Evolutionary conservation across 1,139 yeast genomes (phyloP).

Genomic region (Protomyces inundatus): DNA sequence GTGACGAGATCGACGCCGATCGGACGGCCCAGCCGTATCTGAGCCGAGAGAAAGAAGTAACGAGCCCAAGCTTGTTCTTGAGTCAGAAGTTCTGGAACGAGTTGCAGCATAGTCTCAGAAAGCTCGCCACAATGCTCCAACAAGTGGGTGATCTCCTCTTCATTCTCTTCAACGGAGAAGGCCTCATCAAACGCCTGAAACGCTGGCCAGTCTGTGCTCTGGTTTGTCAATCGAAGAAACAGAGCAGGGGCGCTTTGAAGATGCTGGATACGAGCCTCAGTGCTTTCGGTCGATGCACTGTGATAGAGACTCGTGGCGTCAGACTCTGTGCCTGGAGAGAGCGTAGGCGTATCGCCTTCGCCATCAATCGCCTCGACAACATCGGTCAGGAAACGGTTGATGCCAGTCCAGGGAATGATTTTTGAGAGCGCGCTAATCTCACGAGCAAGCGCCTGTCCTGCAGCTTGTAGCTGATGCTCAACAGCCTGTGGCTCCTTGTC

Average conservation of each 20-base stretch:
- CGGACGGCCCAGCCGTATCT: neutral
- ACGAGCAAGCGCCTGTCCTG: neutral
- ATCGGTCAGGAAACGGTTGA: neutral
- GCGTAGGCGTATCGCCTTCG: neutral
- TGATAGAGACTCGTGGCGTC: neutral
- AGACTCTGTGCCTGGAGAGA: neutral
- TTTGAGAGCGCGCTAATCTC: neutral
- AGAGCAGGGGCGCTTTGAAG: neutral
- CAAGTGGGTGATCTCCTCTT: neutral
- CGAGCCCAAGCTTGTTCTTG: constrained; percentile 2
- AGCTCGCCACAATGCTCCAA: neutral
- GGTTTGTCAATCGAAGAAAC: neutral
- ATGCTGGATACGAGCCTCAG: neutral
- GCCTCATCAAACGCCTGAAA: neutral
- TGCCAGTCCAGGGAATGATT: neutral
- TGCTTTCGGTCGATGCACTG: neutral
- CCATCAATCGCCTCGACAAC: neutral
- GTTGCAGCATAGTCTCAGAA: neutral
- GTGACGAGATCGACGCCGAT: neutral
- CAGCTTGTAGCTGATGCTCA: neutral
- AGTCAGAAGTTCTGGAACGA: neutral
- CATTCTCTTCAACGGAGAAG: neutral
- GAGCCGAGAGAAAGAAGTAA: neutral
- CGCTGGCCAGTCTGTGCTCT: neutral
- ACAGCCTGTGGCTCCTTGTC: neutral